A percentile compares a stretch with the other conserved stretches of the same genome.
Conservation (phyloP, 306 rosid genomes). For the Clitoria ternatea region DNA sequence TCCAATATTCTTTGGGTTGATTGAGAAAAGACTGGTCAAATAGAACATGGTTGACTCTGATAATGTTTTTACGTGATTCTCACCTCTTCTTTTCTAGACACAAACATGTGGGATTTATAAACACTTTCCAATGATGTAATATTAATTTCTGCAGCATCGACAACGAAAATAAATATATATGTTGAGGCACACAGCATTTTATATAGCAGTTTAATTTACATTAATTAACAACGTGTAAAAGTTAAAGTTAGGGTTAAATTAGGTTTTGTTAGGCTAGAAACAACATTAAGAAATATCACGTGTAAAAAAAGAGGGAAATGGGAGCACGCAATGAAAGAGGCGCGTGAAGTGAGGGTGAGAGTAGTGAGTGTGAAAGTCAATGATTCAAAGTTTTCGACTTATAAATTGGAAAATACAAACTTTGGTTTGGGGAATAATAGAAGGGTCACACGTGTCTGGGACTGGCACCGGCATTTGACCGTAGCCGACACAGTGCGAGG, state of each 20-base stretch:
- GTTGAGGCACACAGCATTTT: background rate
- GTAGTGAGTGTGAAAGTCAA: conserved; percentile 34
- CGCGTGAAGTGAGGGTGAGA: conserved; percentile 6
- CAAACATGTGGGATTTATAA: background rate
- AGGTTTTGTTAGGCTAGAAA: background rate
- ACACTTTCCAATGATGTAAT: background rate
- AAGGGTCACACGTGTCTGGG: conserved; percentile 45
- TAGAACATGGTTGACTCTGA: conserved; percentile 31
- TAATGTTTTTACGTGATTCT: conserved; percentile 1
- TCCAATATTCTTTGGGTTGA: conserved; percentile 10
- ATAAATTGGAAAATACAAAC: conserved; percentile 2
- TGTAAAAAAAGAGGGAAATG: background rate
- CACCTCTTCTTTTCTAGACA: background rate
- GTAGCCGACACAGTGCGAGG: conserved; percentile 31
- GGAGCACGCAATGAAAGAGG: background rate
- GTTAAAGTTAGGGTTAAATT: background rate
- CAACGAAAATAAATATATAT: background rate
- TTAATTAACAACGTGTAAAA: background rate
- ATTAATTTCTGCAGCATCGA: background rate
- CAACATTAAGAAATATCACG: background rate
- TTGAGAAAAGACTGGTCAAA: conserved; percentile 34
- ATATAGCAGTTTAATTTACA: too few relatives aligned
- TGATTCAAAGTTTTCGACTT: conserved; percentile 42
- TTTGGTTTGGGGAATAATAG: conserved; percentile 28
- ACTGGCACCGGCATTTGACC: conserved; percentile 86